Evolutionary conservation across 805 yeast species (phyloP).

Genomic region (Barnettozyma sp.): DNA sequence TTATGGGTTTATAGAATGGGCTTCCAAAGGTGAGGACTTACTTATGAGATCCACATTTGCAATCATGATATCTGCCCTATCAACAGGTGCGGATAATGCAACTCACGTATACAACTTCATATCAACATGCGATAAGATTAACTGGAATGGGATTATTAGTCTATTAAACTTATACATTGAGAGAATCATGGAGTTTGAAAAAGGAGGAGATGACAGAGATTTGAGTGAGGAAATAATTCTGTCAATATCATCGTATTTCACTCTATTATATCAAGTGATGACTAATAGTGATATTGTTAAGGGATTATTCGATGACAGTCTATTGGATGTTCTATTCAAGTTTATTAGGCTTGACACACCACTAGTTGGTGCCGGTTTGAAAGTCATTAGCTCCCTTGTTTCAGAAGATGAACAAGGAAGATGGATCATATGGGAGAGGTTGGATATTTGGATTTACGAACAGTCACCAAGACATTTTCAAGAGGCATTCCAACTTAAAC

Average conservation of each 20-base stretch:
- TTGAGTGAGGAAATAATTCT: slow-evolving; percentile 76
- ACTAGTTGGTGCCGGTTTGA: slow-evolving; percentile 47
- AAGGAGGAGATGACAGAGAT: slow-evolving; percentile 41
- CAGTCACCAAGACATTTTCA: slow-evolving; percentile 29
- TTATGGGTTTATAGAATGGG: slow-evolving; percentile 85
- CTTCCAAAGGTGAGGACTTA: slow-evolving; percentile 71
- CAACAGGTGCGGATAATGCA: slow-evolving; percentile 53
- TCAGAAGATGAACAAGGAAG: slow-evolving; percentile 37
- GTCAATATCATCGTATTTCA: slow-evolving; percentile 65
- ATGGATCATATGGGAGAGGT: slow-evolving; percentile 52
- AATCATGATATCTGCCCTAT: slow-evolving; percentile 67
- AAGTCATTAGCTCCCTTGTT: slow-evolving; percentile 52
- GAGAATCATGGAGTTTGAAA: slow-evolving; percentile 32
- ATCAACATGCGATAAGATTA: slow-evolving; percentile 34
- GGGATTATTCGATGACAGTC: slow-evolving; percentile 21
- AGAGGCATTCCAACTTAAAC: slow-evolving; percentile 37
- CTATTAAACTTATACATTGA: slow-evolving; percentile 48
- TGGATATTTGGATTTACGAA: slow-evolving; percentile 63
- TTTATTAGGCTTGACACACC: slow-evolving; percentile 41
- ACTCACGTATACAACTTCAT: slow-evolving; percentile 43
- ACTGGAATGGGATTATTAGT: slow-evolving; percentile 50
- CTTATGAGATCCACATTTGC: slow-evolving; percentile 78
- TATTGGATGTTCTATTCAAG: slow-evolving; percentile 36
- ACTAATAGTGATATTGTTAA: slow-evolving; percentile 32
- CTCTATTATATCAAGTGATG: slow-evolving; percentile 52